These are phyloP conservation scores for Xylaria sp. DNA, from an alignment of 2,329 filamentous ascomycete genomes.

Conservation along the genomic window DNA sequence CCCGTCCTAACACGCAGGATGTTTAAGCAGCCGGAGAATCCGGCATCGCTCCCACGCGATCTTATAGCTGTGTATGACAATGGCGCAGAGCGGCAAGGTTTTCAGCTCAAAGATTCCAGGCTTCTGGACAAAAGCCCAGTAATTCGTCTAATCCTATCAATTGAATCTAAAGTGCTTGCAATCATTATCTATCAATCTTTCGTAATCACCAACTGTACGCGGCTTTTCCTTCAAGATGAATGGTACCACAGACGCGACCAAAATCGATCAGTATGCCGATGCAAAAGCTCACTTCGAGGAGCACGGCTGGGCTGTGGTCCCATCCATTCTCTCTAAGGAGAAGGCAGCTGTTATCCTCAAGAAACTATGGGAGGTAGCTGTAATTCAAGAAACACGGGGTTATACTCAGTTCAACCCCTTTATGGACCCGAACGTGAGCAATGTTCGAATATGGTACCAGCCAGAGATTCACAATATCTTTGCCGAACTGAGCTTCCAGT, in stretches of 20 bases:
- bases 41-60: not conserved
- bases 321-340: slow-evolving; percentile 17
- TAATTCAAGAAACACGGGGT: slow-evolving; percentile 15
- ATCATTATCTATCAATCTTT: not conserved
- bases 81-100: not conserved
- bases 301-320: slow-evolving; percentile 21
- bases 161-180: too few relatives aligned
- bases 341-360: not conserved
- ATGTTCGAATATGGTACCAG: slow-evolving; percentile 23
- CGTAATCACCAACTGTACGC: not conserved
- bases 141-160: not conserved
- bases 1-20: not conserved
- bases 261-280: slow-evolving; percentile 1
- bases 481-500: slow-evolving; percentile 11
- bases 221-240: slow-evolving; percentile 5
- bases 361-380: slow-evolving; percentile 10
- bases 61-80: not conserved
- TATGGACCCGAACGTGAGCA: slow-evolving; percentile 20
- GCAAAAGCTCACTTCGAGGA: slow-evolving; percentile 15
- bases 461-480: slow-evolving; percentile 19
- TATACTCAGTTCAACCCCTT: slow-evolving; percentile 17
- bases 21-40: not conserved
- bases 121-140: too few relatives aligned
- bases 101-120: not conserved
- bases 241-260: not conserved